Evolutionary conservation across 2,329 filamentous ascomycete species (phyloP).

Genomic region (Aspergillus ustus): DNA sequence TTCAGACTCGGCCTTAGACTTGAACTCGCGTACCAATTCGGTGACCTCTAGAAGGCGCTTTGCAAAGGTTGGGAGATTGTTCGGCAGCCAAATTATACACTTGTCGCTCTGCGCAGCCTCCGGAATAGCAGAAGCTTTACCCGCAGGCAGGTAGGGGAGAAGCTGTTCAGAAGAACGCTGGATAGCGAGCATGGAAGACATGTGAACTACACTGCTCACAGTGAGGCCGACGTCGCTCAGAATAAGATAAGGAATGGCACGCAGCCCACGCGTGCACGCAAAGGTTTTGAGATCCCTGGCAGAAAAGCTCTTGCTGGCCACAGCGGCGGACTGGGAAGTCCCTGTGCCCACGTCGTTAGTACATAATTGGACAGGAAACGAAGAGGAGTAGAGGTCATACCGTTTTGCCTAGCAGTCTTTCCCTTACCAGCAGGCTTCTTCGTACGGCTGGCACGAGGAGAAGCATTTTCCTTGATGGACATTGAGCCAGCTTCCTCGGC

Average conservation of each 20-base stretch:
- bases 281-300: conserved; percentile 30
- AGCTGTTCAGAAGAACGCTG: conserved; percentile 36
- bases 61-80: conserved; percentile 27
- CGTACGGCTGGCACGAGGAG: conserved; percentile 1
- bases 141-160: conserved; percentile 34
- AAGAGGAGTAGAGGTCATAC: conserved; percentile 11
- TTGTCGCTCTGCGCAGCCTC: conserved; percentile 21
- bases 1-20: conserved; percentile 18
- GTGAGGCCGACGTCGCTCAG: conserved; percentile 32
- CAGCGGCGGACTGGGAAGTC: conserved; percentile 1
- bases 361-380: background rate
- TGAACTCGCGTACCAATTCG: conserved; percentile 18
- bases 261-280: conserved; percentile 39
- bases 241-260: conserved; percentile 41
- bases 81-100: conserved; percentile 38
- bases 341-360: conserved; percentile 18
- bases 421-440: conserved; percentile 27
- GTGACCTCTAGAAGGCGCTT: conserved; percentile 29
- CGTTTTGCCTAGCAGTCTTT: conserved; percentile 20
- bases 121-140: conserved; percentile 30
- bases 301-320: conserved; percentile 12
- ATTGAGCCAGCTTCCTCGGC: conserved; percentile 16
- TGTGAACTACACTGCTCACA: conserved; percentile 32
- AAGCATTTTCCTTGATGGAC: conserved; percentile 22
- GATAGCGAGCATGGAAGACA: conserved; percentile 35